Conservation (phyloP, 768 basidiomycete genomes). For the Auricularia sp. region DNA sequence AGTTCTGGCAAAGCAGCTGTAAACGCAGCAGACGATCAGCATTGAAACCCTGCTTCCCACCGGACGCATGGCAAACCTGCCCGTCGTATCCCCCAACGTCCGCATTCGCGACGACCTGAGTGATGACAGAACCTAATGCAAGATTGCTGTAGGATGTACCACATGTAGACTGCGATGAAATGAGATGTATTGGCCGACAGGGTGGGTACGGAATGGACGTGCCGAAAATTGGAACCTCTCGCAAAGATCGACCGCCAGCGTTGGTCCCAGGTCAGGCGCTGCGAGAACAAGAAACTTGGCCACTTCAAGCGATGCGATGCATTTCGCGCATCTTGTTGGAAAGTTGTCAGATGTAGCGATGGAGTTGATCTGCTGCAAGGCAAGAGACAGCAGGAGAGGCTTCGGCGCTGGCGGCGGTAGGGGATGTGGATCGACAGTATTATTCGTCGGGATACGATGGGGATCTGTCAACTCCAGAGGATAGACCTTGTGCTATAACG, state of each 20-base stretch:
- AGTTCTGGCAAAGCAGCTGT: slow-evolving; percentile 51
- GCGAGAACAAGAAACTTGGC: slow-evolving; percentile 58
- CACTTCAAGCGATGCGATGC: slow-evolving; percentile 49
- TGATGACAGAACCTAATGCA: slow-evolving; percentile 48
- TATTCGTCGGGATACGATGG: slow-evolving; percentile 42
- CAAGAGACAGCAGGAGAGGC: slow-evolving; percentile 36
- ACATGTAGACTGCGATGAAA: slow-evolving; percentile 25
- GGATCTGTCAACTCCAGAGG: slow-evolving; percentile 56
- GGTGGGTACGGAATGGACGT: background rate
- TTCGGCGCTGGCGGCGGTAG: slow-evolving; percentile 48
- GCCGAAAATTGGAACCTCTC: slow-evolving; percentile 41
- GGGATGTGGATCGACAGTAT: slow-evolving; percentile 54
- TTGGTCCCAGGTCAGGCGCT: slow-evolving; percentile 49
- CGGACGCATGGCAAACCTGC: slow-evolving; percentile 31
- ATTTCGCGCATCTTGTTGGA: slow-evolving; percentile 44
- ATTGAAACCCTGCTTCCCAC: background rate
- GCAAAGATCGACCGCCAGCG: slow-evolving; percentile 50
- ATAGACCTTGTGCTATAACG: slow-evolving; percentile 42
- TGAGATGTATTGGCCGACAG: slow-evolving; percentile 2
- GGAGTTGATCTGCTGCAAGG: slow-evolving; percentile 40
- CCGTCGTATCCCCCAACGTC: slow-evolving; percentile 67
- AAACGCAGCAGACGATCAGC: background rate
- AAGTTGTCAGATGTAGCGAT: slow-evolving; percentile 39
- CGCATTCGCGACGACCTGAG: slow-evolving; percentile 62
- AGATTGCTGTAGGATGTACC: slow-evolving; percentile 34